Conservation (phyloP, 441 rosid genomes). For the Brassica hybrid region DNA sequence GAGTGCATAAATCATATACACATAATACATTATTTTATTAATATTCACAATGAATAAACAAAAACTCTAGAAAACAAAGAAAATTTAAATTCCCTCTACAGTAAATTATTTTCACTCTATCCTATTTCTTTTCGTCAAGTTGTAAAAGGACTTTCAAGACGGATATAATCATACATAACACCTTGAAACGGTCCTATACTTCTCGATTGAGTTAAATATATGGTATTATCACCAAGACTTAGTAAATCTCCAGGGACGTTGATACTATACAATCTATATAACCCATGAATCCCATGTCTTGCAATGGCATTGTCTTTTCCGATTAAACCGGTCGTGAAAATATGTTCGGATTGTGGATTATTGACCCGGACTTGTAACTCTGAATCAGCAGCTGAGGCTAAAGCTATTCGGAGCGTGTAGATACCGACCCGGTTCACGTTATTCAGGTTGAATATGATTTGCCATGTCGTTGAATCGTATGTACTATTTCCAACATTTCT, state of each 20-base stretch:
- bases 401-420: conserved; percentile 69
- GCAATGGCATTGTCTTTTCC: conserved; percentile 68
- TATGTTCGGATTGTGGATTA: conserved; percentile 33
- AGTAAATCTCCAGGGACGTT: conserved; percentile 42
- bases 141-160: conserved; percentile 53
- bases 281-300: conserved; percentile 69
- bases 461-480: conserved; percentile 67
- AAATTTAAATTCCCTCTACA: neutral
- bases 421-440: conserved; percentile 36
- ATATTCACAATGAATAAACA: conserved; percentile 24
- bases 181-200: conserved; percentile 43
- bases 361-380: conserved; percentile 65
- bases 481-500: conserved; percentile 55
- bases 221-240: conserved; percentile 47
- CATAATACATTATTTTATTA: conserved; percentile 10
- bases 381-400: conserved; percentile 68
- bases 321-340: conserved; percentile 46
- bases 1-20: neutral
- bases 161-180: conserved; percentile 65
- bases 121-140: conserved; percentile 3
- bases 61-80: conserved; percentile 1
- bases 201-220: conserved; percentile 55
- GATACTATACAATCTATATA: conserved; percentile 58
- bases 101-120: conserved; percentile 11
- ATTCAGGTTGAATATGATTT: conserved; percentile 57